Percentiles rank a stretch among this genome's conserved stretches.
These are phyloP conservation scores for Pseudozyma thailandica DNA, from an alignment of 1,284 basidiomycete genomes.

Conservation along the genomic window DNA sequence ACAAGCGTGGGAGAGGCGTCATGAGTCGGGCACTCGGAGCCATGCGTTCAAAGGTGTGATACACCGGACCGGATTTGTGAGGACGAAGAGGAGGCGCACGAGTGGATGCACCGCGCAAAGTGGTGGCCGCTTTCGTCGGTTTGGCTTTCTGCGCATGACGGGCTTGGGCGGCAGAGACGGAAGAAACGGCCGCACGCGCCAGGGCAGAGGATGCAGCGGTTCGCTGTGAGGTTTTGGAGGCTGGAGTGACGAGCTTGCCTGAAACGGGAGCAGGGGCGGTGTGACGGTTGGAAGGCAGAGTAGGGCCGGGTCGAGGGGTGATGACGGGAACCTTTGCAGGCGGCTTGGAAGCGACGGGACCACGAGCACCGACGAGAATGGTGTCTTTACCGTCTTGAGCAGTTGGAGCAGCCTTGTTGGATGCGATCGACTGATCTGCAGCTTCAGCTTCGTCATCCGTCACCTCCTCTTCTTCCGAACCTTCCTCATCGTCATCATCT, in stretches of 20 bases:
- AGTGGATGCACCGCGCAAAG: slow-evolving; percentile 37
- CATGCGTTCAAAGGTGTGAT: slow-evolving; percentile 66
- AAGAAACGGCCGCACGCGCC: slow-evolving; percentile 43
- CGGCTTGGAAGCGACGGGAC: slow-evolving; percentile 29
- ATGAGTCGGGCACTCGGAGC: slow-evolving; percentile 54
- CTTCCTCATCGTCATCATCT: slow-evolving; percentile 43
- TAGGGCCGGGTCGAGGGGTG: slow-evolving; percentile 33
- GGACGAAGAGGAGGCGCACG: slow-evolving; percentile 46
- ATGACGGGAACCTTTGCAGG: slow-evolving; percentile 45
- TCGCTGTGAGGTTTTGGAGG: slow-evolving; percentile 30
- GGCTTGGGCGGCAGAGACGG: slow-evolving; percentile 38
- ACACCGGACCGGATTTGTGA: slow-evolving; percentile 55
- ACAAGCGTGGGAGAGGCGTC: slow-evolving; percentile 63
- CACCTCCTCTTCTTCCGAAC: slow-evolving; percentile 67
- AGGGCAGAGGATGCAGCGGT: slow-evolving; percentile 49
- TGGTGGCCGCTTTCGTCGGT: slow-evolving; percentile 34
- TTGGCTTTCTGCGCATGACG: slow-evolving; percentile 30
- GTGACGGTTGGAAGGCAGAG: slow-evolving; percentile 39
- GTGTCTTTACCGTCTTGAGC: slow-evolving; percentile 9
- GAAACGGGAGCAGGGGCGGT: slow-evolving; percentile 27
- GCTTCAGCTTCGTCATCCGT: slow-evolving; percentile 37
- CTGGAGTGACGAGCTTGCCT: slow-evolving; percentile 40
- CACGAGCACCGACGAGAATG: slow-evolving; percentile 21
- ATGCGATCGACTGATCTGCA: neutral
- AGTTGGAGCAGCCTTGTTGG: slow-evolving; percentile 8